Percentiles rank a stretch among this genome's conserved stretches.
Evolutionary conservation across 441 rosid species (phyloP).

Genomic region (Biscutella auriculata): DNA sequence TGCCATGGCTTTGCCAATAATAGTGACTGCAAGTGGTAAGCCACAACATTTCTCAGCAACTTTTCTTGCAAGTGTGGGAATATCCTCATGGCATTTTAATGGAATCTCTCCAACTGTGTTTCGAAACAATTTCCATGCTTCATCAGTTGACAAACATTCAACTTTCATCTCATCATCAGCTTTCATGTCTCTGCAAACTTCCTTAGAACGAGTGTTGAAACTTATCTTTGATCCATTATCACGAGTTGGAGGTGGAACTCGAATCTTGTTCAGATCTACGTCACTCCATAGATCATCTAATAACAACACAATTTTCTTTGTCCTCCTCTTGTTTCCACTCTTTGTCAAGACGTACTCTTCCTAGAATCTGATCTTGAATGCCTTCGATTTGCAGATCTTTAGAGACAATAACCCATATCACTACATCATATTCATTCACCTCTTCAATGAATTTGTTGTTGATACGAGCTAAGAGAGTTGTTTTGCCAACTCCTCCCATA

Average conservation of each 20-base stretch:
- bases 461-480: conserved; percentile 24
- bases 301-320: background rate
- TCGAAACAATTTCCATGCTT: background rate
- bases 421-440: too few relatives aligned
- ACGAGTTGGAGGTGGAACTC: background rate
- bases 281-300: background rate
- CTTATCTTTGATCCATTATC: background rate
- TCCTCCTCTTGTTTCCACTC: too few relatives aligned
- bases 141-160: background rate
- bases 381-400: too few relatives aligned
- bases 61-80: background rate
- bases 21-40: conserved; percentile 19
- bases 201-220: background rate
- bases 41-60: conserved; percentile 3
- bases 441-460: conserved; percentile 9
- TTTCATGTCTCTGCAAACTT: background rate
- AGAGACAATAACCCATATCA: too few relatives aligned
- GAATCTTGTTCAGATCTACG: background rate
- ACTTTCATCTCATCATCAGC: background rate
- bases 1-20: background rate
- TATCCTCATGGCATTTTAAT: background rate
- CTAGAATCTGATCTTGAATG: too few relatives aligned
- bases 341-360: too few relatives aligned
- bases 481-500: conserved; percentile 25
- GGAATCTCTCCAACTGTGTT: background rate